A percentile compares a stretch with the other conserved stretches of the same genome.
Conservation (phyloP, 2,329 filamentous ascomycete genomes). For the Neopestalotiopsis sp. region DNA sequence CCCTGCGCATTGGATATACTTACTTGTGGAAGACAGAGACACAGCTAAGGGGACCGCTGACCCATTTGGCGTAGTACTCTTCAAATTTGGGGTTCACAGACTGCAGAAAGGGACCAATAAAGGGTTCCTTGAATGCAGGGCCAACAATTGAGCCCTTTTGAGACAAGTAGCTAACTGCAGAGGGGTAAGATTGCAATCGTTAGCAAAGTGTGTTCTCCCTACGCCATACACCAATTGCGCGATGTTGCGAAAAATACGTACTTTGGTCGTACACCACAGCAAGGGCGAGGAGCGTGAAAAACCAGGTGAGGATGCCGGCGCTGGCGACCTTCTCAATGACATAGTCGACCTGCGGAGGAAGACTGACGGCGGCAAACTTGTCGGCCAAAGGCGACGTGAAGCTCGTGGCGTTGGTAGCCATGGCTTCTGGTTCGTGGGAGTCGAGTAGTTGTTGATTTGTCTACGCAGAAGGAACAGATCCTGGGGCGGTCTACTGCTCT, state of each 20-base stretch:
- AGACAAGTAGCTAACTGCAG: slow-evolving; percentile 73
- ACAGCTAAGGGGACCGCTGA: slow-evolving; percentile 88
- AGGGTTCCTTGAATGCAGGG: slow-evolving; percentile 77
- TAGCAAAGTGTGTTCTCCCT: slow-evolving; percentile 19
- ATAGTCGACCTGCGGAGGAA: slow-evolving; percentile 63
- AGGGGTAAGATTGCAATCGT: slow-evolving; percentile 1
- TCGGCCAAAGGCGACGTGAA: slow-evolving; percentile 74
- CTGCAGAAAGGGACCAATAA: slow-evolving; percentile 94
- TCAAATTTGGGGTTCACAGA: slow-evolving; percentile 92
- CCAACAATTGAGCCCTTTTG: slow-evolving; percentile 80
- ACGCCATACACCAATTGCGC: background rate
- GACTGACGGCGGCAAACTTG: slow-evolving; percentile 52
- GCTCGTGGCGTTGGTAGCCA: slow-evolving; percentile 66
- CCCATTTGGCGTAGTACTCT: slow-evolving; percentile 91
- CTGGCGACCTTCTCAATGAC: slow-evolving; percentile 62
- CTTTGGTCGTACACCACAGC: slow-evolving; percentile 89
- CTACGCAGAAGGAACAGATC: background rate
- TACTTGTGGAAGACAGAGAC: slow-evolving; percentile 99
- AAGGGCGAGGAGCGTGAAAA: slow-evolving; percentile 72
- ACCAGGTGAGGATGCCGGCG: slow-evolving; percentile 64
- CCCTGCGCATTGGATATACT: slow-evolving; percentile 33
- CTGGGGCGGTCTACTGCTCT: background rate
- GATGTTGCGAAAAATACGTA: slow-evolving; percentile 52
- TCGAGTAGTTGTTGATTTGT: background rate
- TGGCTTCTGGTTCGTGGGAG: slow-evolving; percentile 30